phyloP scores from a whole-genome alignment of 495 filamentous ascomycete species.

The Lasiosphaeria hispida region DNA sequence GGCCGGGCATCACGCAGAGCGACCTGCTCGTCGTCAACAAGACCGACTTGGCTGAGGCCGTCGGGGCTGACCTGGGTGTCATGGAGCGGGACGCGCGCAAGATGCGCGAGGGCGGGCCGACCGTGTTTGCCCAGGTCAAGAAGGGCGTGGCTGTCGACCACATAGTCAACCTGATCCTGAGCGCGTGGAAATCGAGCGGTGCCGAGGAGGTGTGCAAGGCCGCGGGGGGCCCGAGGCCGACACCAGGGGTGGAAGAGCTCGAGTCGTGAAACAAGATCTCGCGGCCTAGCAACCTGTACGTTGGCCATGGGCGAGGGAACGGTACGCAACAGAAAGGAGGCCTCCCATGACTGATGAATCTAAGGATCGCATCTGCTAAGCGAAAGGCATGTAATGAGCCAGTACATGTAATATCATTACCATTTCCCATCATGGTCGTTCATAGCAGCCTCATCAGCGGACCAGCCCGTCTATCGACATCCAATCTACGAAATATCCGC shows the following conservation, averaged over 20 bases:
- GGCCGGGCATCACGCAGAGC: conserved; percentile 92
- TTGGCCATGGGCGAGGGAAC: too few species aligned
- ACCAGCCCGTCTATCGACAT: neutral
- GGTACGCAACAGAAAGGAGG: too few species aligned
- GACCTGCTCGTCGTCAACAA: conserved; percentile 95
- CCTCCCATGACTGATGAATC: too few species aligned
- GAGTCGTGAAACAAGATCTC: neutral
- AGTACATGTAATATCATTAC: neutral
- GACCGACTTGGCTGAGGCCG: conserved; percentile 86
- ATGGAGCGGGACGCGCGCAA: conserved; percentile 94
- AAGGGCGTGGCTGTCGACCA: conserved; percentile 77
- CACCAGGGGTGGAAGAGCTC: conserved; percentile 46
- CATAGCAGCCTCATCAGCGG: neutral
- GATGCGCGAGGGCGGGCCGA: conserved; percentile 95
- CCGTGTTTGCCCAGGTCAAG: conserved; percentile 97
- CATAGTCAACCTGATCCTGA: conserved; percentile 84
- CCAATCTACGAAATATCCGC: conserved; percentile 30
- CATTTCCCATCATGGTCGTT: conserved; percentile 15
- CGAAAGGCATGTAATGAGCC: too few species aligned
- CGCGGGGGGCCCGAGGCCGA: conserved; percentile 50
- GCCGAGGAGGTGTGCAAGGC: conserved; percentile 60
- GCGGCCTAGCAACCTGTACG: too few species aligned
- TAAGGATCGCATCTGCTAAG: too few species aligned
- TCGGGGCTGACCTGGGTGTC: conserved; percentile 86
- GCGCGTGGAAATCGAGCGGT: conserved; percentile 87